A percentile compares a stretch with the other conserved stretches of the same genome.
Evolutionary conservation across 257 asterid species (phyloP).

Genomic region (Solanum tarapatanum): DNA sequence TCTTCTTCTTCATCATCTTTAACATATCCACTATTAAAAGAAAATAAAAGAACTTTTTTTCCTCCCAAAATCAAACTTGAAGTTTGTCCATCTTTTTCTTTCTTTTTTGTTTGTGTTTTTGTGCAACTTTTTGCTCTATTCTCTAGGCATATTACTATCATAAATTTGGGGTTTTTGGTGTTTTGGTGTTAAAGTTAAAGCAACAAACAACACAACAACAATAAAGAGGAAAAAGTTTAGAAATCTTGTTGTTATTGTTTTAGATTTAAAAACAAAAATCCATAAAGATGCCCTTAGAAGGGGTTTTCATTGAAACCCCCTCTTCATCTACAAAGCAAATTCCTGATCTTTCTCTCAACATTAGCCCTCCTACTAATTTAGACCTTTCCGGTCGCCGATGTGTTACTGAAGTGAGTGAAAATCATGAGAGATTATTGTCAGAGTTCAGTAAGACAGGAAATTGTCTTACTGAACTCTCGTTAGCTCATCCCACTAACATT

Average conservation of each 20-base stretch:
- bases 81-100: slow-evolving; percentile 10
- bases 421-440: not conserved
- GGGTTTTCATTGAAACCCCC: slow-evolving; percentile 46
- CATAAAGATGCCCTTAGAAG: slow-evolving; percentile 54
- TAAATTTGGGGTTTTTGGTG: not conserved
- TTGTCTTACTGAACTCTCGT: slow-evolving; percentile 42
- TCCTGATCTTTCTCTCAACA: slow-evolving; percentile 87
- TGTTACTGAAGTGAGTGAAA: not conserved
- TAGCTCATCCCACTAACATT: slow-evolving; percentile 38
- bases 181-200: not conserved
- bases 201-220: not conserved
- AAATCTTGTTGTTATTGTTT: not conserved
- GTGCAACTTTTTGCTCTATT: not conserved
- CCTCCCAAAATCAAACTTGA: slow-evolving; percentile 9
- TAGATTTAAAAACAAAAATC: not conserved
- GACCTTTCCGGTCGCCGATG: slow-evolving; percentile 8
- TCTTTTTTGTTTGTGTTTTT: slow-evolving; percentile 7
- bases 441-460: not conserved
- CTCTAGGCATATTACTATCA: slow-evolving; percentile 11
- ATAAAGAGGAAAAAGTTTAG: not conserved
- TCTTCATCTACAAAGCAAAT: slow-evolving; percentile 21
- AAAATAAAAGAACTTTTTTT: slow-evolving; percentile 2
- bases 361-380: slow-evolving; percentile 53
- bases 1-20: not conserved
- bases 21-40: not conserved